Evolutionary conservation across 2,329 filamentous ascomycete species (phyloP).

Genomic region (Dactylellina haptotyla): DNA sequence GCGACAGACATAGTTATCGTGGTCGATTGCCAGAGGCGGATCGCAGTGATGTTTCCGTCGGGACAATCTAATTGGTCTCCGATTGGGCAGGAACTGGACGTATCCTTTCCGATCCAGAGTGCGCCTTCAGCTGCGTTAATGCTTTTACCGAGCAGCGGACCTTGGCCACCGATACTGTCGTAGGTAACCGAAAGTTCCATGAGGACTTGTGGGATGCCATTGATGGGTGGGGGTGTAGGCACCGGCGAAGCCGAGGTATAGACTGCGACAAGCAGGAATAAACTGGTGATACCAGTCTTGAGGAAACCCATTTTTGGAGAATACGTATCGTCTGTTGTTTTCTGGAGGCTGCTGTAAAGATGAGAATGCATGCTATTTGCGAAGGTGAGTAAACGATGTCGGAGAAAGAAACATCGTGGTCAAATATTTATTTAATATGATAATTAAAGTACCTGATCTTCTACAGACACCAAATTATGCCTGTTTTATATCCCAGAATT

Average conservation of each 20-base stretch:
- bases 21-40: neutral
- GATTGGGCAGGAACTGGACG: neutral
- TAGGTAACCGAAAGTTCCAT: neutral
- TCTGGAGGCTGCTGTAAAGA: no score
- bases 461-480: no score
- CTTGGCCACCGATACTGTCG: neutral
- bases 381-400: no score
- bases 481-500: no score
- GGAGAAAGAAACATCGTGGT: no score
- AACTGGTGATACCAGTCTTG: neutral
- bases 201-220: neutral
- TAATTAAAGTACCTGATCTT: no score
- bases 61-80: neutral
- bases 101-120: neutral
- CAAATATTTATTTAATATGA: no score
- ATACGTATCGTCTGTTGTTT: neutral
- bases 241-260: neutral
- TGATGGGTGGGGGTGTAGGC: neutral
- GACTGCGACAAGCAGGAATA: neutral
- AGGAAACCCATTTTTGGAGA: neutral
- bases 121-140: neutral
- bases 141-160: neutral
- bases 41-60: neutral
- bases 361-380: no score
- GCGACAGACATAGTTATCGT: slow-evolving; percentile 59